A percentile compares a stretch with the other conserved stretches of the same genome.
phyloP scores from a whole-genome alignment of 1,284 basidiomycete genomes.

The Cutaneotrichosporon sp. region DNA sequence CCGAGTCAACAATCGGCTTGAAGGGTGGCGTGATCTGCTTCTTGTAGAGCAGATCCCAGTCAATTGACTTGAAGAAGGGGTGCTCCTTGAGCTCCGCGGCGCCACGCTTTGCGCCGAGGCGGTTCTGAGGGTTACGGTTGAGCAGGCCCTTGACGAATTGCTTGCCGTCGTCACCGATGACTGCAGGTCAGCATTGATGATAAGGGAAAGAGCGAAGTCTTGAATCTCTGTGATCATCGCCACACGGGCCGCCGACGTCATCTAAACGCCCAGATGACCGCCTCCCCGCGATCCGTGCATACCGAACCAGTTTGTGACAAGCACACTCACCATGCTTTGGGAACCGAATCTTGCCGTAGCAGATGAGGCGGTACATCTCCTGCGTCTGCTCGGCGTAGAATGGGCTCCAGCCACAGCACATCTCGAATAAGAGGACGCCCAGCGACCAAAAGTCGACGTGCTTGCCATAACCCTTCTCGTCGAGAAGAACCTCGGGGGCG shows the following conservation, averaged over 20 bases:
- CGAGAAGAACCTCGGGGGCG: constrained; percentile 95
- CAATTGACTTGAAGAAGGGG: constrained; percentile 86
- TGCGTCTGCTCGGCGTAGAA: constrained; percentile 99
- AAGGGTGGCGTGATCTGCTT: constrained; percentile 96
- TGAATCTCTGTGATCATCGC: background rate
- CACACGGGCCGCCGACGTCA: background rate
- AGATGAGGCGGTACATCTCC: constrained; percentile 99
- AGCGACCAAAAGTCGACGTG: constrained; percentile 98
- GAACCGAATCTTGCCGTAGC: constrained; percentile 93
- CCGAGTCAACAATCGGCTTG: constrained; percentile 95
- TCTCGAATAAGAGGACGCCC: constrained; percentile 86
- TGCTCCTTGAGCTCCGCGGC: constrained; percentile 94
- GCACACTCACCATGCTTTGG: constrained; percentile 59
- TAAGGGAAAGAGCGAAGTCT: background rate
- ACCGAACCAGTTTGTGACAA: background rate
- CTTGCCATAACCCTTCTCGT: constrained; percentile 98
- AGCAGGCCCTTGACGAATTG: constrained; percentile 98
- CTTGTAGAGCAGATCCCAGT: constrained; percentile 77
- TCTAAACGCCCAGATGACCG: too few species aligned
- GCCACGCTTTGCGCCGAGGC: constrained; percentile 84
- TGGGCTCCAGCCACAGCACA: constrained; percentile 99
- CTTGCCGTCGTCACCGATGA: constrained; percentile 97
- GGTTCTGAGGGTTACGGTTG: constrained; percentile 95
- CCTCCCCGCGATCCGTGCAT: too few species aligned
- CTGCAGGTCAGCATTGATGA: background rate